A percentile compares a stretch with the other conserved stretches of the same genome.
phyloP scores from a whole-genome alignment of 2,329 filamentous ascomycete genomes.

The Plenodomus biglobosus region DNA sequence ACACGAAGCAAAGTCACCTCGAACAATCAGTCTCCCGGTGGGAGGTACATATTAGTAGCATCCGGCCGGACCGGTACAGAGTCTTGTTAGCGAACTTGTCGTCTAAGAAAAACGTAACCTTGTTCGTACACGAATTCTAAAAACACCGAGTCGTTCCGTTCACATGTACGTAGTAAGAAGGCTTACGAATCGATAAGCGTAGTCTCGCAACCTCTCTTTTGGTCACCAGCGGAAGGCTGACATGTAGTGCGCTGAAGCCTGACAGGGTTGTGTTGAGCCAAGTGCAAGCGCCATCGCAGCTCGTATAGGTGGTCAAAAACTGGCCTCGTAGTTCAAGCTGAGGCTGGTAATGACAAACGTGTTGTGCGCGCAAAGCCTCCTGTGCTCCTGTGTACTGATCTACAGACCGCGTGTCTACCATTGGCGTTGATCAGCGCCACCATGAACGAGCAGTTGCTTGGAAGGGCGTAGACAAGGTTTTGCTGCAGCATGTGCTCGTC shows the following conservation, averaged over 20 bases:
- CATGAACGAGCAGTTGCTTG: background rate
- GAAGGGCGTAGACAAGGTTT: slow-evolving; percentile 20
- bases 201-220: slow-evolving; percentile 10
- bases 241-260: slow-evolving; percentile 15
- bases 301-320: too few relatives aligned
- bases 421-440: background rate
- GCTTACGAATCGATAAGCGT: slow-evolving; percentile 41
- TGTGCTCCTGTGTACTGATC: background rate
- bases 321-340: background rate
- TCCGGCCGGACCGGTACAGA: background rate
- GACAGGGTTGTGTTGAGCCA: slow-evolving; percentile 8
- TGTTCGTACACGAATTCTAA: slow-evolving; percentile 18
- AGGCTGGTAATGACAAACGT: background rate
- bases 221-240: slow-evolving; percentile 16
- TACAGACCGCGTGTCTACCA: background rate
- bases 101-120: background rate
- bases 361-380: background rate
- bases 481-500: slow-evolving; percentile 21
- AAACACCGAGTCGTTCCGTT: slow-evolving; percentile 27
- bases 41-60: background rate
- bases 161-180: slow-evolving; percentile 22
- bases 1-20: background rate
- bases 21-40: background rate
- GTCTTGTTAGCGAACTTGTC: background rate
- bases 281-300: slow-evolving; percentile 5